These are phyloP conservation scores for Phytophthora lateralis DNA, from an alignment of 352 stramenopile genomes.

Conservation along the genomic window DNA sequence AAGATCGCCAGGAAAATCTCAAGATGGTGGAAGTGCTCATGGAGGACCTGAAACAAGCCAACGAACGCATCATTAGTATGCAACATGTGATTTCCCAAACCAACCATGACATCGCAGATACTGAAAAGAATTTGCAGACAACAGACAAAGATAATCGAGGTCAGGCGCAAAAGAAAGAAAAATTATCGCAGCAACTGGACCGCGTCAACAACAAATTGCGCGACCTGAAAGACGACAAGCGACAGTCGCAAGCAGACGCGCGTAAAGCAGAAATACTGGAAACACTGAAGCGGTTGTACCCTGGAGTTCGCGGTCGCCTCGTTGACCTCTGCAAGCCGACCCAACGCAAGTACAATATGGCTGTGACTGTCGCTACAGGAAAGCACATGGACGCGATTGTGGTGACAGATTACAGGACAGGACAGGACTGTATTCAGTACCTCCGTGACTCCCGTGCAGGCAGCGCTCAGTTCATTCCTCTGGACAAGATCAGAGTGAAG, in stretches of 20 bases:
- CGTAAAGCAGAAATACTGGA: conserved; percentile 80
- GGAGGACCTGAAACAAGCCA: conserved; percentile 63
- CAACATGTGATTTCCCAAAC: conserved; percentile 69
- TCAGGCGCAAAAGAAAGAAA: conserved; percentile 63
- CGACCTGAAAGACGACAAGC: conserved; percentile 92
- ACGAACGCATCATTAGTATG: conserved; percentile 76
- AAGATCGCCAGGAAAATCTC: conserved; percentile 74
- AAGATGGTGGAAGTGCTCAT: conserved; percentile 68
- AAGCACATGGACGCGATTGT: conserved; percentile 97
- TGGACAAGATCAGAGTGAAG: conserved; percentile 94
- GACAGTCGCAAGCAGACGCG: conserved; percentile 92
- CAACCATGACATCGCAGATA: conserved; percentile 56
- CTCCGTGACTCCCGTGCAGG: conserved; percentile 95
- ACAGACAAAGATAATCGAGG: conserved; percentile 68
- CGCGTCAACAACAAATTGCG: conserved; percentile 88
- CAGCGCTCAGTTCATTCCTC: conserved; percentile 96
- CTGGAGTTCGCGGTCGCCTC: conserved; percentile 94
- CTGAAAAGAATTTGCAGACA: conserved; percentile 55
- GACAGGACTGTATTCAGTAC: conserved; percentile 91
- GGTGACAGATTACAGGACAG: conserved; percentile 79
- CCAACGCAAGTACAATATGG: conserved; percentile 97
- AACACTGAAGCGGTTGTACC: conserved; percentile 85
- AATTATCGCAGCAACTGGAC: conserved; percentile 69
- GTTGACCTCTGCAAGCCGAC: conserved; percentile 97
- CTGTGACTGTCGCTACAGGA: conserved; percentile 96